phyloP scores from a whole-genome alignment of 1,284 basidiomycete genomes.

The Volvariella volvacea region DNA sequence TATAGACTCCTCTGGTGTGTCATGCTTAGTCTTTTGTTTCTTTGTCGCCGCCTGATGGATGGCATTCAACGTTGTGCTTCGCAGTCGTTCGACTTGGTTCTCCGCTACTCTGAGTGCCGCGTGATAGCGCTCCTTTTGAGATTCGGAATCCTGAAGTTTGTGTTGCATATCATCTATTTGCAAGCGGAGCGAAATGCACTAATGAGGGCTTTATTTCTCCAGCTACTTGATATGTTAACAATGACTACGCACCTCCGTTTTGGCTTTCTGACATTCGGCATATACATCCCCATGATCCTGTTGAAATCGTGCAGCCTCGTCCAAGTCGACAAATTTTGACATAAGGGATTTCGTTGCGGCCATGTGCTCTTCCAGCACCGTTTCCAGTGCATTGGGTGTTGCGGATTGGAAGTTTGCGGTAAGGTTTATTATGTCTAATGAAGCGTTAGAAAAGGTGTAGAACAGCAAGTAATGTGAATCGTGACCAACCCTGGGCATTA shows the following conservation, averaged over 20 bases:
- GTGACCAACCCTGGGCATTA: conserved; percentile 35
- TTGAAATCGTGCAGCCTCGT: conserved; percentile 23
- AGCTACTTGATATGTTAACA: conserved; percentile 3
- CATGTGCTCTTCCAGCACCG: conserved; percentile 47
- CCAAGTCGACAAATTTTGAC: conserved; percentile 47
- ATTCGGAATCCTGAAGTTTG: conserved; percentile 49
- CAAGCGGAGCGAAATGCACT: conserved; percentile 56
- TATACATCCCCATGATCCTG: conserved; percentile 32
- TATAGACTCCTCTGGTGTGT: conserved; percentile 41
- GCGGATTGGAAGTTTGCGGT: conserved; percentile 45
- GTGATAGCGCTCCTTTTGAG: conserved; percentile 48
- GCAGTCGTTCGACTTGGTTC: conserved; percentile 66
- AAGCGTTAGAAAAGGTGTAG: background rate
- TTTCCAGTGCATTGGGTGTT: conserved; percentile 35
- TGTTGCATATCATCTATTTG: conserved; percentile 54
- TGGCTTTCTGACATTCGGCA: conserved; percentile 42
- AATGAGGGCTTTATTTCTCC: conserved; percentile 14
- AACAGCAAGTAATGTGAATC: conserved; percentile 3
- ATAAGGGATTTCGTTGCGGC: conserved; percentile 56
- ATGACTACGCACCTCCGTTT: conserved; percentile 50
- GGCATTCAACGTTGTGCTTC: conserved; percentile 53
- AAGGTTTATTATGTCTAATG: conserved; percentile 45
- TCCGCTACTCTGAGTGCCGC: conserved; percentile 59
- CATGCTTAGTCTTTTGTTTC: conserved; percentile 26
- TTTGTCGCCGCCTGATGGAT: conserved; percentile 27